Evolutionary conservation across 768 basidiomycete species (phyloP).

Genomic region (Tricholoma flavovirens): DNA sequence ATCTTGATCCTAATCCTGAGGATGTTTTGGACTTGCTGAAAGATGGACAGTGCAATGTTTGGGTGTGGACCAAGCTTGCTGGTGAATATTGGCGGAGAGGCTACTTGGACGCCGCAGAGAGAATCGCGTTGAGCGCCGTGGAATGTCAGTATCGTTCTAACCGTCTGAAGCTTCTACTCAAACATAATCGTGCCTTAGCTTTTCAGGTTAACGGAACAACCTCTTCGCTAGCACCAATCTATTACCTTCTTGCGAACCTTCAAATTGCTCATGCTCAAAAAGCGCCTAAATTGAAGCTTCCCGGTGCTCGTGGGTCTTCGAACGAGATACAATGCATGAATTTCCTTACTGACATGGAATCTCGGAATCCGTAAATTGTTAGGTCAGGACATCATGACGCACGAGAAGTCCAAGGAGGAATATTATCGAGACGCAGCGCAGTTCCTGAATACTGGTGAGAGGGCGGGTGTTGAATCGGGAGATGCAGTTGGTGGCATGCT

Average conservation of each 20-base stretch:
- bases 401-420: slow-evolving; percentile 60
- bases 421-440: slow-evolving; percentile 66
- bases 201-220: slow-evolving; percentile 45
- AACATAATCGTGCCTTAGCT: slow-evolving; percentile 30
- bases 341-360: slow-evolving; percentile 1
- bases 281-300: slow-evolving; percentile 76
- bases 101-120: slow-evolving; percentile 69
- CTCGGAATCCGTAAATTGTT: background rate
- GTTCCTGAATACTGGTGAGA: slow-evolving; percentile 57
- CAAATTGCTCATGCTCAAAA: slow-evolving; percentile 72
- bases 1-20: slow-evolving; percentile 73
- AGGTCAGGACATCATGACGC: slow-evolving; percentile 63
- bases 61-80: slow-evolving; percentile 79
- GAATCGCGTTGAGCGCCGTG: slow-evolving; percentile 61
- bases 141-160: slow-evolving; percentile 38
- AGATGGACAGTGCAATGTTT: slow-evolving; percentile 65
- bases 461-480: slow-evolving; percentile 50
- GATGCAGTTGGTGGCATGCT: slow-evolving; percentile 51
- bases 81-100: slow-evolving; percentile 86
- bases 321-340: background rate
- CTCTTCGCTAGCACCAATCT: slow-evolving; percentile 61
- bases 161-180: background rate
- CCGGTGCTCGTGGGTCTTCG: slow-evolving; percentile 61
- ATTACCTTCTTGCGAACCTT: slow-evolving; percentile 80
- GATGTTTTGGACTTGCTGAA: slow-evolving; percentile 69